Base-by-base conservation (phyloP, 306 rosid species). In the Quercus rubra region DNA sequence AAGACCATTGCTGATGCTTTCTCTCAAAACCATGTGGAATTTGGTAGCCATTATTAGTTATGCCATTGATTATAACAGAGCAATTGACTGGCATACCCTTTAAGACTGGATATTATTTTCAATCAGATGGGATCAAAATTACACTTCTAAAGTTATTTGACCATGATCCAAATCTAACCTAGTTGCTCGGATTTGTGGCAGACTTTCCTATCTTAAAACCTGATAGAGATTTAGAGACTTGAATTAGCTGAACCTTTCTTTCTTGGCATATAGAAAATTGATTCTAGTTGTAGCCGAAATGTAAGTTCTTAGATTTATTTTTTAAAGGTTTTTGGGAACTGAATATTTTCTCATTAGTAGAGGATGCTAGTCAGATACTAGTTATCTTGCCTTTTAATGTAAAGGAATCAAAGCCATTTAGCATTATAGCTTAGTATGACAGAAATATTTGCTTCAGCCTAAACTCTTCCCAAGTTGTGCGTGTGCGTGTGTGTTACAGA, bases 241-340 rank as follows among this genome's bases (percentile, higher is more conserved):
- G 25, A 17, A 23, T 62, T 64, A 15, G 46, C 31, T 19, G 19
- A 15, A 55, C 46, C 67, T 41, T 27, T 81, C 78, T 57, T 81
- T 77, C 69, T 83, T 73, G 71, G 25, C 62, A 10, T 68, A 73
- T 69, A 75, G 77, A 19, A 74, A 55, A 77, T 79, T 88, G 77
- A 74, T 79, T 78, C 86, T 46, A 19, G n/a, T 78, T 56, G 79
- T 83, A 78, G 79, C 81, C 67, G 68, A 71, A 79, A 51, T 30
- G 55, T 70, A 66, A 74, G 56, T 61, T 55, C n/a, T 27, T 73
- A 27, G 71, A 52, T 74, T 80, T 74, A 38, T 28, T 76, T 66
- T 74, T 76, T 63, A 28, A 30, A 49, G 72, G 64, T 31, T 77
- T 77, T 31, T 61, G 20, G 59, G 75, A 75, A 62, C 51, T 59